These are phyloP conservation scores for Globisporangium mamillatum DNA, from an alignment of 352 stramenopile species.

Conservation along the genomic window DNA sequence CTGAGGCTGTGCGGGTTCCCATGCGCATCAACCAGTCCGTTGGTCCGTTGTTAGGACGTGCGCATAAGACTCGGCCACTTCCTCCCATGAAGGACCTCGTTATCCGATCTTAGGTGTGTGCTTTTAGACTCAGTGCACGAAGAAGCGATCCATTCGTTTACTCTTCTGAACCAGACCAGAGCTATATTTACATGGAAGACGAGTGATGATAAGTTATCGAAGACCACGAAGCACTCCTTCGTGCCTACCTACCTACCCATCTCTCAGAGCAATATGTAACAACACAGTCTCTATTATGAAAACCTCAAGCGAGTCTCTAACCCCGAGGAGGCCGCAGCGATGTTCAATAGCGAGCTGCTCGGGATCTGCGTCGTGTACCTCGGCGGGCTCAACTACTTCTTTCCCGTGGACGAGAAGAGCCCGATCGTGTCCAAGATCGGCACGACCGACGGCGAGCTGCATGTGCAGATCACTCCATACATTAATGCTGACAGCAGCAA, in stretches of 20 bases:
- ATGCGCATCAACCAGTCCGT: background rate
- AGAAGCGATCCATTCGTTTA: background rate
- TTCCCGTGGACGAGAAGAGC: constrained; percentile 36
- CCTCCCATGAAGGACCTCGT: background rate
- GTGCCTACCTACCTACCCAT: too few species aligned
- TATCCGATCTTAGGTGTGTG: background rate
- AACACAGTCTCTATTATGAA: background rate
- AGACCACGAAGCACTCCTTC: background rate
- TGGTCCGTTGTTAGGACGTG: background rate
- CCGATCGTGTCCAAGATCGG: constrained; percentile 58
- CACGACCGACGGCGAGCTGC: constrained; percentile 31
- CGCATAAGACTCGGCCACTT: background rate
- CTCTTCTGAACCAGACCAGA: background rate
- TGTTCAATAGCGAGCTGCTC: constrained; percentile 23
- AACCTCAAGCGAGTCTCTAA: background rate
- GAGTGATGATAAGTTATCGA: background rate
- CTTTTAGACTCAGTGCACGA: constrained; percentile 8
- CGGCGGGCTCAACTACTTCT: constrained; percentile 65
- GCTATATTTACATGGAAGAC: background rate
- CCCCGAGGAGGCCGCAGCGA: background rate
- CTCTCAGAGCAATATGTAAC: background rate
- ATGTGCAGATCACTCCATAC: constrained; percentile 44
- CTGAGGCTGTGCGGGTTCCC: background rate
- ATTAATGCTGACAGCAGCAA: constrained; percentile 18
- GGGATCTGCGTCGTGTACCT: constrained; percentile 57